phyloP scores from a whole-genome alignment of 140 eudicot genomes.

The Oenanthe javanica region DNA sequence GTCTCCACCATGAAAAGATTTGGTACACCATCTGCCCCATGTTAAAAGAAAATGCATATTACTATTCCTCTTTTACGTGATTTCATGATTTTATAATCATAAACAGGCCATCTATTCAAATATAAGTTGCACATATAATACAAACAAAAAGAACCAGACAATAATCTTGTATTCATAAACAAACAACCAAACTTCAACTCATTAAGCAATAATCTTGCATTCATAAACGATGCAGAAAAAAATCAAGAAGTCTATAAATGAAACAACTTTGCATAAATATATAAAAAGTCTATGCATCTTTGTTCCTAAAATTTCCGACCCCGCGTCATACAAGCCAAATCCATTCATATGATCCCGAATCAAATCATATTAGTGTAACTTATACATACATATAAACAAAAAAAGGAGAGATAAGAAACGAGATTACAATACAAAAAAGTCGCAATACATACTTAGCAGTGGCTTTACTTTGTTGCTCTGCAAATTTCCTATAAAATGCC shows the following conservation, averaged over 20 bases:
- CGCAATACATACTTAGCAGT: conserved; percentile 58
- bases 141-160: not conserved
- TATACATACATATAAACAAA: not conserved
- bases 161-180: not conserved
- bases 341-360: not conserved
- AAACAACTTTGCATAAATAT: not conserved
- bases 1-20: conserved; percentile 88
- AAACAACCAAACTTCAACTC: not conserved
- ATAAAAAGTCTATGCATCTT: not conserved
- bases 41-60: not conserved
- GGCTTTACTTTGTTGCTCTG: conserved; percentile 98
- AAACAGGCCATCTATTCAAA: not conserved
- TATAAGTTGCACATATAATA: not conserved
- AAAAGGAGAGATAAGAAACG: not conserved
- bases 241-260: not conserved
- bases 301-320: not conserved
- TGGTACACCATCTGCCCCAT: conserved; percentile 74
- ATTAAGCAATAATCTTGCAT: not conserved
- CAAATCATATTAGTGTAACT: not conserved
- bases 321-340: not conserved
- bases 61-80: not conserved
- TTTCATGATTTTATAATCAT: not conserved
- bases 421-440: not conserved
- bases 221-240: not conserved
- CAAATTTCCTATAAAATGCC: conserved; percentile 98